Evolutionary conservation across 495 filamentous ascomycete genomes (phyloP).

Genomic region (Bryoglossum gracile): DNA sequence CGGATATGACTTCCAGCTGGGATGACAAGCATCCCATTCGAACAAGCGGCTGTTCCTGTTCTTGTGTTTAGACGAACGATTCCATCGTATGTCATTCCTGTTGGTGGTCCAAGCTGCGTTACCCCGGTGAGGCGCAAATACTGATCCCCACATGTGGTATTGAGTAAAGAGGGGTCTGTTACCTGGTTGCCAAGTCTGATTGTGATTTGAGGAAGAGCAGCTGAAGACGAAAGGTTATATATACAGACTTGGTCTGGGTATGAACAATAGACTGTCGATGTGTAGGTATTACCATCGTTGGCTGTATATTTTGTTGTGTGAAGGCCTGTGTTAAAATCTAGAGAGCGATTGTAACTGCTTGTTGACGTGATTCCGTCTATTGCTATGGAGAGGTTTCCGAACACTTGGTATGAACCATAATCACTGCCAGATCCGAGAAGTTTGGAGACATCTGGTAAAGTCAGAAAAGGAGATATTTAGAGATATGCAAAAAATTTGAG

Average conservation of each 20-base stretch:
- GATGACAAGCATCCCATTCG: slow-evolving; percentile 20
- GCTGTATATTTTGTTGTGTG: slow-evolving; percentile 30
- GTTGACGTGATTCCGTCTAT: slow-evolving; percentile 26
- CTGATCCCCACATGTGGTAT: slow-evolving; percentile 25
- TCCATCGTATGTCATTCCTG: slow-evolving; percentile 34
- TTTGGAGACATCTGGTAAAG: slow-evolving; percentile 26
- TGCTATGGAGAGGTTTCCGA: slow-evolving; percentile 38
- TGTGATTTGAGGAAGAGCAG: slow-evolving; percentile 29
- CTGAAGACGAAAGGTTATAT: slow-evolving; percentile 32
- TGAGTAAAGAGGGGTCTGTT: slow-evolving; percentile 17
- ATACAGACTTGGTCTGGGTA: slow-evolving; percentile 43
- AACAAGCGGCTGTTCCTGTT: slow-evolving; percentile 13
- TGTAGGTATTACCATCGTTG: slow-evolving; percentile 23
- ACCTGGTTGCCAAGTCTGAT: slow-evolving; percentile 30
- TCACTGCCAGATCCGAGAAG: slow-evolving; percentile 33
- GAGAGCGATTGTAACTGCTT: slow-evolving; percentile 31
- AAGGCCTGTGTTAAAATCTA: slow-evolving; percentile 37
- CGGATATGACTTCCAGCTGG: slow-evolving; percentile 13
- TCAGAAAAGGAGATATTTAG: neutral
- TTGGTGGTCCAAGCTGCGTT: slow-evolving; percentile 23
- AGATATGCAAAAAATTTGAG: neutral
- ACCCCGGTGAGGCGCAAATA: slow-evolving; percentile 27
- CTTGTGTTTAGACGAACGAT: slow-evolving; percentile 21
- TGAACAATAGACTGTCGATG: slow-evolving; percentile 34
- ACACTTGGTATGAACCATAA: slow-evolving; percentile 39